Percentiles rank a stretch among this genome's conserved stretches.
Evolutionary conservation across 306 rosid species (phyloP).

Genomic region (Glycine soja): DNA sequence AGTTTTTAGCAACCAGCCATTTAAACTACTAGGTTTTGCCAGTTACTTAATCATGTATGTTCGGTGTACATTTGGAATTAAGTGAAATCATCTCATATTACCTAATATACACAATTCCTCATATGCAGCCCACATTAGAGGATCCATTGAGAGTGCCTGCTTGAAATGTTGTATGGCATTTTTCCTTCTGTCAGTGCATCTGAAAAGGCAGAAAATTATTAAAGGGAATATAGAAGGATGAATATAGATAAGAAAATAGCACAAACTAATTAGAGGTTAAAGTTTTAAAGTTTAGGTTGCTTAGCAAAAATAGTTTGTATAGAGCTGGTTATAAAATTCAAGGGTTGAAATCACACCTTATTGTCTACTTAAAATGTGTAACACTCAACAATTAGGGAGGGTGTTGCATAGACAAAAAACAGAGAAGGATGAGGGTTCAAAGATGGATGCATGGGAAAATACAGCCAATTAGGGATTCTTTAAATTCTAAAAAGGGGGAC

Average conservation of each 20-base stretch:
- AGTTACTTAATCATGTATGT: conserved; percentile 11
- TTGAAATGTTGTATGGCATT: conserved; percentile 56
- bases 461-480: too few relatives aligned
- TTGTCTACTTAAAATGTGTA: too few relatives aligned
- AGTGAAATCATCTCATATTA: conserved; percentile 47
- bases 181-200: conserved; percentile 58
- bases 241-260: neutral
- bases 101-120: conserved; percentile 95
- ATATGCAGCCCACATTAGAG: conserved; percentile 82
- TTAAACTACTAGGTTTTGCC: conserved; percentile 18
- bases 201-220: conserved; percentile 44
- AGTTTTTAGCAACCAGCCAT: conserved; percentile 22
- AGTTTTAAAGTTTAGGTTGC: too few relatives aligned
- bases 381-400: too few relatives aligned
- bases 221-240: conserved; percentile 13
- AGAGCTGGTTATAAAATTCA: too few relatives aligned
- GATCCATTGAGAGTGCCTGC: conserved; percentile 54
- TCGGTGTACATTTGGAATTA: neutral
- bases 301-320: too few relatives aligned
- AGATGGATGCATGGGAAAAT: too few relatives aligned
- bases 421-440: too few relatives aligned
- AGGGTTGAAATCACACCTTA: too few relatives aligned
- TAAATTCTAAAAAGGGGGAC: too few relatives aligned
- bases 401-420: too few relatives aligned
- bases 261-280: too few relatives aligned